These are phyloP conservation scores for Taphrina confusa DNA, from an alignment of 1,139 yeast species.

Conservation along the genomic window DNA sequence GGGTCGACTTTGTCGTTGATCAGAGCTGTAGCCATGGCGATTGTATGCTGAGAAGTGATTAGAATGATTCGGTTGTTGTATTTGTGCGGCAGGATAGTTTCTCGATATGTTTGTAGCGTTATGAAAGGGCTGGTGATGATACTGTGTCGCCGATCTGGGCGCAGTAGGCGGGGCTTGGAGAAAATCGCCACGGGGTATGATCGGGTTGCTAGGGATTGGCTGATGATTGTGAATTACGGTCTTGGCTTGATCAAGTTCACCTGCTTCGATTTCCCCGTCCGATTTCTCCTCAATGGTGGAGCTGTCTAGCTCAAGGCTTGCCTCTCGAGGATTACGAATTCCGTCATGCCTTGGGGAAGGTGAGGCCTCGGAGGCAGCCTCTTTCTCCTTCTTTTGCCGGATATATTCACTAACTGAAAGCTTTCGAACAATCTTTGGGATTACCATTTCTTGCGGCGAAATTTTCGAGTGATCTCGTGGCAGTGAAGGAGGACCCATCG, in stretches of 20 bases:
- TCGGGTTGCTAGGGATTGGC: neutral
- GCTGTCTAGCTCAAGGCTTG: neutral
- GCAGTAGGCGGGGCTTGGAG: constrained; percentile 21
- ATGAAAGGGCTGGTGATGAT: constrained; percentile 2
- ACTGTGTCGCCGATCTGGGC: neutral
- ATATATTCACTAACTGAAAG: constrained; percentile 26
- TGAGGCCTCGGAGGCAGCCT: constrained; percentile 9
- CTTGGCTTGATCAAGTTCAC: neutral
- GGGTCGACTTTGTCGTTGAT: constrained; percentile 8
- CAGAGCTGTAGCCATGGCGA: neutral
- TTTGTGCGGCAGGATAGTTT: neutral
- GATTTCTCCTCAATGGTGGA: constrained; percentile 3
- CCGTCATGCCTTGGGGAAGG: neutral
- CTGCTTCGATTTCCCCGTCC: constrained; percentile 14
- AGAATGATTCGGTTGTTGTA: neutral
- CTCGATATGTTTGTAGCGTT: neutral
- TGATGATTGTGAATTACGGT: neutral
- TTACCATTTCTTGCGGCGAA: constrained; percentile 8
- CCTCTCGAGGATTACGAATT: neutral
- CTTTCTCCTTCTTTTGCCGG: constrained; percentile 25
- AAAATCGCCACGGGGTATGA: constrained; percentile 8
- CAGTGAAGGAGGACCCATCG: constrained; percentile 28
- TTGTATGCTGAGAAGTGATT: neutral
- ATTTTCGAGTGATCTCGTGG: constrained; percentile 2
- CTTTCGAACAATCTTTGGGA: constrained; percentile 26